Base-by-base conservation (phyloP, 768 basidiomycete species). In the Bullera alba region DNA sequence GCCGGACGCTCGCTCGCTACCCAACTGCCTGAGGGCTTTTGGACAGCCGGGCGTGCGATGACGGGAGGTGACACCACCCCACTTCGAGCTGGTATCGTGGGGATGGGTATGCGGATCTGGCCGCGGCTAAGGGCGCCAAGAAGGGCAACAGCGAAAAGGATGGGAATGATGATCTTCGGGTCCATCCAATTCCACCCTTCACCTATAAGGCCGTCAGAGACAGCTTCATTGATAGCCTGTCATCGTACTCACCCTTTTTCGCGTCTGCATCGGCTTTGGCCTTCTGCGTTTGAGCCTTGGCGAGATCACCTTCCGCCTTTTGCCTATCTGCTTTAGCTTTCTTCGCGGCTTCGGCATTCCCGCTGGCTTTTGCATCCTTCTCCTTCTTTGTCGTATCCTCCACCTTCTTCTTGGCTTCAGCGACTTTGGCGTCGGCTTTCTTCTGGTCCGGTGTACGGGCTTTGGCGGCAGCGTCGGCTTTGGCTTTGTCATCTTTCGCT, bases 331-430 rank as follows among this genome's bases (percentile, higher is more conserved):
- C 32, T 35, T 36, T 39, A 4, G 46, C 43, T 39, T 43, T 28
- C 43, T 47, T 41, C 21, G 14, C 27, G 10, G 21, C 23, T 14
- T 25, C 17, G 16, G n/a, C 5, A 21, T 43, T 38, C 5, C 22
- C 47, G 23, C 23, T 35, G 5, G 19, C 34, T 30, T 48, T 37
- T 5, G 19, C 25, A 32, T 41, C 42, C 44, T 37, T 49, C 44
- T n/a, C 23, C 28, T 48, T 42, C 21, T 34, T 7, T 26, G 16
- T 26, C 25, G 32, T n/a, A 34, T 48, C 50, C 42, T 39, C 36
- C 17, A 28, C 56, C 8, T 50, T 30, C 27, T 46, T 53, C 26
- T 42, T 54, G 6, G 19, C 22, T 14, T 43, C 51, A 30, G 30
- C 32, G 28, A n/a, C 34, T 42, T 7, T 5, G 30, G 42, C 30